A percentile compares a stretch with the other conserved stretches of the same genome.
Conservation (phyloP, 768 basidiomycete species). For the Terana coerulea region DNA sequence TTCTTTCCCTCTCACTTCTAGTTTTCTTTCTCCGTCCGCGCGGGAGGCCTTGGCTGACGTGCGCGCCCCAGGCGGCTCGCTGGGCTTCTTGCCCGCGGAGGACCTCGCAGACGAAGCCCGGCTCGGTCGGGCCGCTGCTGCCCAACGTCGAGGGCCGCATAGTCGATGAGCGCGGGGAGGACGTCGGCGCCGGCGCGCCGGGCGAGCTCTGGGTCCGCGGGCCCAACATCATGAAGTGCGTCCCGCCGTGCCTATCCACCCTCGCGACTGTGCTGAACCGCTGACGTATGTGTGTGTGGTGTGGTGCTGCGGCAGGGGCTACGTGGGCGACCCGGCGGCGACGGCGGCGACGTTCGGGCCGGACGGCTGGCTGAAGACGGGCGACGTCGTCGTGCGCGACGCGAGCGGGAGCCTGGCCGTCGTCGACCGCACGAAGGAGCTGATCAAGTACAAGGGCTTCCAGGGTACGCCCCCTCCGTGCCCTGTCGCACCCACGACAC, state of each 20-base stretch:
- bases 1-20: too few species aligned
- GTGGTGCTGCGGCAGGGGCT: background rate
- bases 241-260: too few species aligned
- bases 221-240: conserved; percentile 68
- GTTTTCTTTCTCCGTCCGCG: conserved; percentile 47
- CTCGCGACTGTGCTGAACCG: too few species aligned
- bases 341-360: conserved; percentile 33
- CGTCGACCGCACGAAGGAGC: conserved; percentile 30
- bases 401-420: conserved; percentile 36
- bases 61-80: conserved; percentile 50
- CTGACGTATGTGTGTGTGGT: too few species aligned
- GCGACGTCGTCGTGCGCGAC: conserved; percentile 35
- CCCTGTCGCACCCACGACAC: background rate
- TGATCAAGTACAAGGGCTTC: conserved; percentile 29
- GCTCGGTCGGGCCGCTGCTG: conserved; percentile 67
- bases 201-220: conserved; percentile 86
- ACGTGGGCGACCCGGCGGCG: conserved; percentile 32
- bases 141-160: conserved; percentile 75
- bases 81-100: conserved; percentile 46
- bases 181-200: conserved; percentile 45
- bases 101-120: conserved; percentile 43
- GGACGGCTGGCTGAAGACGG: conserved; percentile 44
- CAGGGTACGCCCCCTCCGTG: conserved; percentile 18
- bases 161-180: conserved; percentile 60
- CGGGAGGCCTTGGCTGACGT: conserved; percentile 29